Base-by-base conservation (phyloP, 768 basidiomycete species). In the Cytidiella melzeri region DNA sequence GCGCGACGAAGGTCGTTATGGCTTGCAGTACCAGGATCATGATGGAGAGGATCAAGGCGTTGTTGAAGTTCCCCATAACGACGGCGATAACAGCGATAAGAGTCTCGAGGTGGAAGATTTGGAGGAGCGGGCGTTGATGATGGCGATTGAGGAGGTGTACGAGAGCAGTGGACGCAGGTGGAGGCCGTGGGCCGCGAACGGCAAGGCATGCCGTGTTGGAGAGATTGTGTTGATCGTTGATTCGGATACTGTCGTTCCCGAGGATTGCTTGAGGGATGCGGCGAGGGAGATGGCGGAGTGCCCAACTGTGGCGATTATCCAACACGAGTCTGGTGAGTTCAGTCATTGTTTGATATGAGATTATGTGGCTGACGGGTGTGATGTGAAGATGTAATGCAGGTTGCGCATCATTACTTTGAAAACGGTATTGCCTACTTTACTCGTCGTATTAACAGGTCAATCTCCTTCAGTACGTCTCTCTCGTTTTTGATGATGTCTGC, bases 11-110 rank as follows among this genome's bases (percentile, higher is more conserved):
- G 63, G 68, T 44, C 73, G 75, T 52, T 80, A 78, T 45, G 86
- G 84, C 21, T 72, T 79, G 57, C 82, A 85, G 62, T 81, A 81
- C 57, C 80, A 81, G 62, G 80, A 81, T 44, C 74, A 72, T 26
- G 73, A 77, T 24, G 77, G 84, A n/a, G 80, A 79, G 55, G 82
- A 87, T 55, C 69, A 72, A 61, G 60, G 58, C 24, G 56, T 67
- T 12, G 43, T 72, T 24, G 61, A 60, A 61, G 62, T 28, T 58
- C 23, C 28, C 57, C 40, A 47, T 57, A 43, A 56, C 57, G 27
- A 51, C 30, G 24, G 52, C 24, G 37, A 48, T 7, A 55, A 47
- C 20, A 56, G 53, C 50, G 60, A 59, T 27, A 51, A 45, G 18
- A 48, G 44, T 28, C 42, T 18, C 46, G 61, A 59, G 28, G 64